Base-by-base conservation (phyloP, 495 filamentous ascomycete species). In the Podospora appendiculata region DNA sequence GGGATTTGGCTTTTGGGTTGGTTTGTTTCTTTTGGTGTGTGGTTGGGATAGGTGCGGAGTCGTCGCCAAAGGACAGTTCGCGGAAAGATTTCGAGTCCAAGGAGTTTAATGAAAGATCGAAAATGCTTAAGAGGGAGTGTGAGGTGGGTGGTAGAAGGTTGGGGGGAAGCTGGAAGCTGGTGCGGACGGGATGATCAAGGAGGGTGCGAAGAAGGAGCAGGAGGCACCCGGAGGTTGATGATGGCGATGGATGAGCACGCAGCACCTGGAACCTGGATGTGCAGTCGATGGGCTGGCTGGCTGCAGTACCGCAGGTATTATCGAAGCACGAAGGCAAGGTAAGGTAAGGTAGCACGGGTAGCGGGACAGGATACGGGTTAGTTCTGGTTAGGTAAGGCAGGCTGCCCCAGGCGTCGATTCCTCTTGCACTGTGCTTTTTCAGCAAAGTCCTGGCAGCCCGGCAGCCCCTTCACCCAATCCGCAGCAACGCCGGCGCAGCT, bases 51-150 rank as follows among this genome's bases (percentile, higher is more conserved):
- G 56, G 43, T 58, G 58, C 53, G 52, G 58, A 55, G 54, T 57
- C 45, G 63, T 58, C 50, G 61, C 55, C 56, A 52, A 59, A 59
- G 59, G 61, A 58, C 59, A 56, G 52, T 57, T 54, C 33, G 47
- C 53, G 50, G 58, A 35, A 59, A 46, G 46, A 43, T 48, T 54
- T 58, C 47, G 59, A 62, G 55, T 56, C 55, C 59, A 62, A 67
- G 46, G 47, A 43, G 55, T 55, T 63, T 61, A 67, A 67, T 63
- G 64, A 67, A 51, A 65, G 64, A 65, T 65, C 38, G 62, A 55
- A 60, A 61, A 54, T 54, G 50, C 50, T 34, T 42, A 56, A 52
- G 55, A 66, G 64, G 64, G 64, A 67, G 53, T 58, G 64, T 65
- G 48, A 48, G 39, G 36, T 55, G 58, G 57, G 57, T 52, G 57